Percentiles rank a stretch among this genome's conserved stretches.
Evolutionary conservation across 2,329 filamentous ascomycete genomes (phyloP).

Genomic region (Pseudogymnoascus sp.): DNA sequence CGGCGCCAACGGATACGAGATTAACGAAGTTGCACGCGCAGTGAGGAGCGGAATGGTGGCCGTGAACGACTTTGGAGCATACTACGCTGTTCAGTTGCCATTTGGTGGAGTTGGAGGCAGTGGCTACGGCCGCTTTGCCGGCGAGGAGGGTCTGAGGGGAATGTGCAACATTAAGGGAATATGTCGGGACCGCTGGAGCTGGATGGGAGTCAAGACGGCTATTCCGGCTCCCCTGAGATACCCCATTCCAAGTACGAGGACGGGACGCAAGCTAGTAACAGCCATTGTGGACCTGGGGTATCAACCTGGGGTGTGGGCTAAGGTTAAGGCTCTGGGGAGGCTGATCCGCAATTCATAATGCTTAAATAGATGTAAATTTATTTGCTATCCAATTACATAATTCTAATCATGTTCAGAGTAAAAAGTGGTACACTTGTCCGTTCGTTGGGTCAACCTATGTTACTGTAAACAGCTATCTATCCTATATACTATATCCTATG

Average conservation of each 20-base stretch:
- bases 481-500: background rate
- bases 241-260: slow-evolving; percentile 57
- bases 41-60: slow-evolving; percentile 84
- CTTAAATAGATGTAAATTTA: slow-evolving; percentile 7
- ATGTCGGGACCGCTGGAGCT: slow-evolving; percentile 62
- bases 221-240: slow-evolving; percentile 79
- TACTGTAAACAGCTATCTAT: background rate
- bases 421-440: background rate
- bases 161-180: slow-evolving; percentile 84
- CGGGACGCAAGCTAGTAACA: slow-evolving; percentile 56
- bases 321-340: slow-evolving; percentile 24
- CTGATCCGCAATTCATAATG: slow-evolving; percentile 25
- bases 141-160: slow-evolving; percentile 74
- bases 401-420: background rate
- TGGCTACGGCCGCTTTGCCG: slow-evolving; percentile 88
- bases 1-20: slow-evolving; percentile 54
- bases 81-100: slow-evolving; percentile 87
- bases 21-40: slow-evolving; percentile 55
- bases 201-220: slow-evolving; percentile 57
- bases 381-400: slow-evolving; percentile 6
- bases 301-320: slow-evolving; percentile 31
- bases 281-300: slow-evolving; percentile 56
- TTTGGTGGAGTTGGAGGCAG: slow-evolving; percentile 78
- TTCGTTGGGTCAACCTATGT: background rate
- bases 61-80: slow-evolving; percentile 91